phyloP scores from a whole-genome alignment of 331 rosid genomes.

The Prunus yedoensis region DNA sequence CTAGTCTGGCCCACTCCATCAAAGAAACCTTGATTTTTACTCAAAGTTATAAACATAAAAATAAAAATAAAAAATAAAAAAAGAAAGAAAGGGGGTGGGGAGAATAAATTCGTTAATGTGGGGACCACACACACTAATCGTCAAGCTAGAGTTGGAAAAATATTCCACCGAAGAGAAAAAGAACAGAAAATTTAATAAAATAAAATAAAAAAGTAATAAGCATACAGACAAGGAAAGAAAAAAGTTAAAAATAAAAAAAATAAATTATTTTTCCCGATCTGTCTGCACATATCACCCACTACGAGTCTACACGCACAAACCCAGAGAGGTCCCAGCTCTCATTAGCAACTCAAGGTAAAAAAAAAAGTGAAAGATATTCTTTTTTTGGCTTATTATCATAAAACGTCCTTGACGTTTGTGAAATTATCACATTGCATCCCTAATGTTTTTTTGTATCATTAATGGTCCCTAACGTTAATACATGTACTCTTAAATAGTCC shows the following conservation, averaged over 20 bases:
- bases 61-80: neutral
- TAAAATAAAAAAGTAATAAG: neutral
- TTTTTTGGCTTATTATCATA: too few relatives aligned
- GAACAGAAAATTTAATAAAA: neutral
- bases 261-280: too few relatives aligned
- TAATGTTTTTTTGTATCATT: too few relatives aligned
- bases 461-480: too few relatives aligned
- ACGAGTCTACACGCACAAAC: neutral
- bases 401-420: too few relatives aligned
- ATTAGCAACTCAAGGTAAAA: neutral
- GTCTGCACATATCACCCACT: neutral
- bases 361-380: neutral
- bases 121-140: neutral
- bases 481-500: too few relatives aligned
- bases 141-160: neutral
- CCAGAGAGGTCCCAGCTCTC: neutral
- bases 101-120: conserved; percentile 5
- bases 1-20: neutral
- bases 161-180: neutral
- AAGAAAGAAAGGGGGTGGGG: neutral
- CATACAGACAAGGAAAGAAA: neutral
- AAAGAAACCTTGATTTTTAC: neutral
- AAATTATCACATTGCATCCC: too few relatives aligned
- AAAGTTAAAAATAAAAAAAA: neutral
- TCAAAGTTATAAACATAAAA: neutral